A percentile compares a stretch with the other conserved stretches of the same genome.
These are phyloP conservation scores for Acanthamoeba sp. DNA, from an alignment of 208 protist genomes.

Conservation along the genomic window DNA sequence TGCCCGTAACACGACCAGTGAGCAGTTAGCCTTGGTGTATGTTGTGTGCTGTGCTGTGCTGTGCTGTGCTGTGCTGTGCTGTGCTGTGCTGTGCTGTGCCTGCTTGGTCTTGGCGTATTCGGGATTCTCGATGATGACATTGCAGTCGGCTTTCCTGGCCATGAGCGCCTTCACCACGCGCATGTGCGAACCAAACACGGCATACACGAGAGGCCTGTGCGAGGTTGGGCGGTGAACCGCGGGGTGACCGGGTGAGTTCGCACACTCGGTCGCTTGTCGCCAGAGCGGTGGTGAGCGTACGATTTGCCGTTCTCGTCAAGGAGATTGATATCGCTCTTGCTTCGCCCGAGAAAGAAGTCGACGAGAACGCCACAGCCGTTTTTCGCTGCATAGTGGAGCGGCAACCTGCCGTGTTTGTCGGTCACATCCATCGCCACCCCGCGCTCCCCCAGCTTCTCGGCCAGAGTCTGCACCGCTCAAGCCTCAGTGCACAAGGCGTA, in stretches of 20 bases:
- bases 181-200: background rate
- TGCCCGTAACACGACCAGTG: too few species aligned
- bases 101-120: background rate
- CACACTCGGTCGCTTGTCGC: too few species aligned
- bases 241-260: too few species aligned
- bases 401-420: slow-evolving; percentile 78
- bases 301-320: background rate
- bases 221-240: background rate
- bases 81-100: background rate
- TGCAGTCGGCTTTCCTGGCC: background rate
- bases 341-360: background rate
- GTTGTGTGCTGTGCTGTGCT: background rate
- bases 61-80: background rate
- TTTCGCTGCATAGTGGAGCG: slow-evolving; percentile 78
- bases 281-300: background rate
- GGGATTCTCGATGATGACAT: background rate
- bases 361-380: slow-evolving; percentile 17
- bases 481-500: too few species aligned
- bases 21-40: background rate
- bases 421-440: slow-evolving; percentile 60
- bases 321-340: background rate
- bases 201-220: slow-evolving; percentile 3
- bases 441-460: background rate
- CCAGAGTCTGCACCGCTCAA: background rate
- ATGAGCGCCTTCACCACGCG: background rate